A percentile compares a stretch with the other conserved stretches of the same genome.
These are phyloP conservation scores for Microbotryomycetes sp. DNA, from an alignment of 1,284 basidiomycete species.

Conservation along the genomic window DNA sequence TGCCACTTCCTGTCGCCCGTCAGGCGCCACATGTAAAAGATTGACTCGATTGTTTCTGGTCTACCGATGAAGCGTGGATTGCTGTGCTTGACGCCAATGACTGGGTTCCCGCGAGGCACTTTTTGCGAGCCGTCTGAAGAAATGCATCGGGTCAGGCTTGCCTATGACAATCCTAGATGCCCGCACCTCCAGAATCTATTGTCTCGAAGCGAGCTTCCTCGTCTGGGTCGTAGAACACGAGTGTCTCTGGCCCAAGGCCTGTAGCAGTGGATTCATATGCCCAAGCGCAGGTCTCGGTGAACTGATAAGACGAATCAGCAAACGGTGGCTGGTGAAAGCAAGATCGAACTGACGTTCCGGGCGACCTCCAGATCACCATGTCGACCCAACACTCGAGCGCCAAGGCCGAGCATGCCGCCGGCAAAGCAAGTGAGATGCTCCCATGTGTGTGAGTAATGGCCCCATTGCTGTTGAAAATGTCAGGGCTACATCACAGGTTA, in stretches of 20 bases:
- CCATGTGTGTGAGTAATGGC: conserved; percentile 21
- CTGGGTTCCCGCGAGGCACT: conserved; percentile 33
- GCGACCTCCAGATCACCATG: conserved; percentile 42
- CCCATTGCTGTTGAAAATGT: conserved; percentile 10
- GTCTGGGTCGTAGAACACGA: conserved; percentile 38
- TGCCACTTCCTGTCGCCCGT: conserved; percentile 52
- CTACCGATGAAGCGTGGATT: conserved; percentile 40
- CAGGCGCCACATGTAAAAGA: conserved; percentile 50
- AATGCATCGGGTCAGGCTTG: too few species aligned
- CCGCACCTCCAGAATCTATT: too few species aligned
- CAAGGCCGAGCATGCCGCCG: conserved; percentile 51
- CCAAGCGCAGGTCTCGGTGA: conserved; percentile 51
- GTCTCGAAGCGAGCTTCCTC: conserved; percentile 33
- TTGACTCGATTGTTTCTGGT: conserved; percentile 52
- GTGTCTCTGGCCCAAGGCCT: conserved; percentile 44
- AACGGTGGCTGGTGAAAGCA: background rate
- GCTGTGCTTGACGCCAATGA: conserved; percentile 36
- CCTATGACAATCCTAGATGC: too few species aligned
- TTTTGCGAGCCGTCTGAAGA: conserved; percentile 28
- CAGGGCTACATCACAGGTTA: too few species aligned
- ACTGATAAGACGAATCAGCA: conserved; percentile 8
- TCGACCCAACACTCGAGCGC: conserved; percentile 45
- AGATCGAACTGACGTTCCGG: conserved; percentile 15
- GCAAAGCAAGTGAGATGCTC: conserved; percentile 49
- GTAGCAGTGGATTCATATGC: conserved; percentile 41